These are phyloP conservation scores for Acmispon strigosus DNA, from an alignment of 306 rosid species.

Conservation along the genomic window DNA sequence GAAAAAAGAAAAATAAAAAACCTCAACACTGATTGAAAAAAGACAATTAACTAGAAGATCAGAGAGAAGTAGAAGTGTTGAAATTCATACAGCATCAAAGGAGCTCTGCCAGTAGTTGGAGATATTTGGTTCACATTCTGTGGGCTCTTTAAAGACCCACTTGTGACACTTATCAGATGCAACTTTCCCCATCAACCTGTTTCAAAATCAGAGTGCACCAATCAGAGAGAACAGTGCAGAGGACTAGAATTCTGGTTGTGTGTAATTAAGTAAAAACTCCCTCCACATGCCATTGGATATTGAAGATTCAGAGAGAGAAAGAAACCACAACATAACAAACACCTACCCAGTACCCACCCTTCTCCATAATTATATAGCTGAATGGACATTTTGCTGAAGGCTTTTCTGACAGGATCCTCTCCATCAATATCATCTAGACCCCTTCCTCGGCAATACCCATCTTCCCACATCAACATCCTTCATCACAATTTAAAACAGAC, in stretches of 20 bases:
- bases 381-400: slow-evolving; percentile 99
- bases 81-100: slow-evolving; percentile 83
- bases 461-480: slow-evolving; percentile 99
- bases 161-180: slow-evolving; percentile 99
- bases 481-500: not conserved
- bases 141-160: slow-evolving; percentile 99
- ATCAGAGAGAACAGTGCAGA: slow-evolving; percentile 17
- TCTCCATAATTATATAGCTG: slow-evolving; percentile 99
- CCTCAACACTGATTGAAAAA: not conserved
- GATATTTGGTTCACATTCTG: slow-evolving; percentile 93
- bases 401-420: slow-evolving; percentile 88
- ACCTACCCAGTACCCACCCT: slow-evolving; percentile 99
- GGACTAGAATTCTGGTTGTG: not conserved
- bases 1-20: not conserved
- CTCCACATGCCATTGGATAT: slow-evolving; percentile 7
- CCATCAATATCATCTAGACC: slow-evolving; percentile 77
- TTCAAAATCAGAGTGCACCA: slow-evolving; percentile 8
- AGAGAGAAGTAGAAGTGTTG: not conserved
- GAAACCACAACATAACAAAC: slow-evolving; percentile 26
- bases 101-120: slow-evolving; percentile 99
- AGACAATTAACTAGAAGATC: too few relatives aligned
- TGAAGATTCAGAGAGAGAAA: slow-evolving; percentile 1
- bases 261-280: not conserved
- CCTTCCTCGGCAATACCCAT: slow-evolving; percentile 92
- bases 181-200: slow-evolving; percentile 99